phyloP scores from a whole-genome alignment of 495 filamentous ascomycete species.

The Evansstolkia leycettana region DNA sequence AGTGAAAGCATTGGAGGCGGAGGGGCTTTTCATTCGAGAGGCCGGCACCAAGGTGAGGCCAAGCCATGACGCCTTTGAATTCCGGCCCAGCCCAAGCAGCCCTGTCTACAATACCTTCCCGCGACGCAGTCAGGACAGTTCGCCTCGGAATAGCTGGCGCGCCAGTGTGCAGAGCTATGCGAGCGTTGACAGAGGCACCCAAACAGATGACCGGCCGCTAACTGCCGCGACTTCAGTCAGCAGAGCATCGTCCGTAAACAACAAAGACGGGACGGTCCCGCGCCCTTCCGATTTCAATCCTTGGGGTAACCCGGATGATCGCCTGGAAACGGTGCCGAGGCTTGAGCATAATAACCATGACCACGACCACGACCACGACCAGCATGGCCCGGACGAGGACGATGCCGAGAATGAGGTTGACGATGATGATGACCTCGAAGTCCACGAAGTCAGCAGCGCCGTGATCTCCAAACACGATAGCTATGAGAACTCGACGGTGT shows the following conservation, averaged over 20 bases:
- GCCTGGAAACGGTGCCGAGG: constrained; percentile 24
- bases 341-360: constrained; percentile 21
- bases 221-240: constrained; percentile 32
- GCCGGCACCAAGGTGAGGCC: constrained; percentile 61
- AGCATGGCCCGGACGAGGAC: constrained; percentile 3
- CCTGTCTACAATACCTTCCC: constrained; percentile 59
- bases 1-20: constrained; percentile 70
- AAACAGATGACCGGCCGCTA: constrained; percentile 42
- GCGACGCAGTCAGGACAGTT: constrained; percentile 56
- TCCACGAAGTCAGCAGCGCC: constrained; percentile 30
- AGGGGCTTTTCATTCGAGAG: constrained; percentile 77
- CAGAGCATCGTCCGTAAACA: constrained; percentile 34
- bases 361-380: constrained; percentile 1
- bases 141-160: constrained; percentile 46
- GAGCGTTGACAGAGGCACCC: constrained; percentile 45
- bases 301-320: constrained; percentile 15
- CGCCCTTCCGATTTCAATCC: constrained; percentile 5
- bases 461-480: constrained; percentile 36
- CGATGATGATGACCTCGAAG: constrained; percentile 25
- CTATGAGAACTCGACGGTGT: constrained; percentile 39
- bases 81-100: constrained; percentile 61
- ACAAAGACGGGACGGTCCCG: constrained; percentile 29
- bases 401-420: constrained; percentile 5
- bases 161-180: constrained; percentile 46
- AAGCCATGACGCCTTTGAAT: constrained; percentile 65